Percentiles rank a stretch among this genome's conserved stretches.
Conservation (phyloP, 164 flowering plant species). For the Buxus sempervirens region DNA sequence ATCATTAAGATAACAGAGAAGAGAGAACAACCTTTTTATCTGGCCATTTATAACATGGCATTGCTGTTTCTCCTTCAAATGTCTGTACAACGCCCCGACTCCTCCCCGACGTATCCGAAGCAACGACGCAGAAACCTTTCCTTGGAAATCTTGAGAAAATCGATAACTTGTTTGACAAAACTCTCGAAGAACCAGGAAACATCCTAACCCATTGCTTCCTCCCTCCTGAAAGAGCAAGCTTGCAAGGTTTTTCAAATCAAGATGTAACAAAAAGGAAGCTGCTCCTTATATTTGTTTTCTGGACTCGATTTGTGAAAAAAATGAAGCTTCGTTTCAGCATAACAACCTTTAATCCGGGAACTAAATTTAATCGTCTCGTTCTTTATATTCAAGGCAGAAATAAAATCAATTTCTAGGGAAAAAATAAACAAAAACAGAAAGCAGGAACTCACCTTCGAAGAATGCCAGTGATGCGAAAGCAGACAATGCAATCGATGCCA, state of each 20-base stretch:
- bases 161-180: constrained; percentile 4
- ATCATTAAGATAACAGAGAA: neutral
- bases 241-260: neutral
- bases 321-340: neutral
- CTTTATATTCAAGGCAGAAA: neutral
- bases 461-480: constrained; percentile 14
- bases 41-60: constrained; percentile 25
- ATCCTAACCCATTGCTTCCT: constrained; percentile 12
- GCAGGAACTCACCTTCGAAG: neutral
- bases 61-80: constrained; percentile 12
- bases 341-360: neutral
- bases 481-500: constrained; percentile 8
- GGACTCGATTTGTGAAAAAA: neutral
- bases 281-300: neutral
- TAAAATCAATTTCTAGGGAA: neutral
- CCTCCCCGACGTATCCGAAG: constrained; percentile 9
- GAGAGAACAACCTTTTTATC: constrained; percentile 21
- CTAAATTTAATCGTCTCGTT: too few relatives aligned
- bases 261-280: neutral
- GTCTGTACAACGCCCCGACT: constrained; percentile 6
- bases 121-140: constrained; percentile 7
- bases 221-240: constrained; percentile 10
- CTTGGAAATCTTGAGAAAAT: constrained; percentile 1
- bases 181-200: constrained; percentile 12
- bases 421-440: neutral